Evolutionary conservation across 495 filamentous ascomycete genomes (phyloP).

Genomic region (Viridothelium virens): DNA sequence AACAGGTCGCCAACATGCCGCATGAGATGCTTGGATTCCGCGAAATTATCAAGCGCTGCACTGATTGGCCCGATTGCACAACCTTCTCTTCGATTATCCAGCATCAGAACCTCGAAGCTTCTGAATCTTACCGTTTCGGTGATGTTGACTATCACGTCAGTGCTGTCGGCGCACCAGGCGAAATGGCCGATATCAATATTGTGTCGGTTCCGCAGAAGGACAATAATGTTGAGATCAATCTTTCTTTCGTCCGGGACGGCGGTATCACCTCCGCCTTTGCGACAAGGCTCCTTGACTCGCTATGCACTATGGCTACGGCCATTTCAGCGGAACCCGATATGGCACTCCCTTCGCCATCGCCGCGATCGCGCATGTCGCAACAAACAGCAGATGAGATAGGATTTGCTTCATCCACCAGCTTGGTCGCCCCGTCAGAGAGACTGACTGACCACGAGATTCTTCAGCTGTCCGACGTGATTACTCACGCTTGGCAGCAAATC

Average conservation of each 20-base stretch:
- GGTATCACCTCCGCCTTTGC: slow-evolving; percentile 39
- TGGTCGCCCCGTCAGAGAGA: slow-evolving; percentile 15
- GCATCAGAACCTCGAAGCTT: slow-evolving; percentile 27
- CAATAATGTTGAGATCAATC: slow-evolving; percentile 38
- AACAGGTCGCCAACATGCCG: slow-evolving; percentile 52
- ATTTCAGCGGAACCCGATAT: slow-evolving; percentile 42
- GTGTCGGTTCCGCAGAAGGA: slow-evolving; percentile 41
- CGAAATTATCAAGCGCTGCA: slow-evolving; percentile 31
- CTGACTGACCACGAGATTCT: slow-evolving; percentile 44
- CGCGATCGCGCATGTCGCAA: slow-evolving; percentile 34
- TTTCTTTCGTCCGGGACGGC: slow-evolving; percentile 43
- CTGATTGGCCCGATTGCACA: slow-evolving; percentile 31
- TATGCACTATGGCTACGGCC: slow-evolving; percentile 41
- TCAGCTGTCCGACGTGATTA: slow-evolving; percentile 42
- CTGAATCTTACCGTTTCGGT: slow-evolving; percentile 24
- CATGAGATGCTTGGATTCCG: slow-evolving; percentile 40
- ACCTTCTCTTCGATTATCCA: slow-evolving; percentile 24
- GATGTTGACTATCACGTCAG: slow-evolving; percentile 44
- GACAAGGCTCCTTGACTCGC: slow-evolving; percentile 42
- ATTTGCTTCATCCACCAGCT: slow-evolving; percentile 11
- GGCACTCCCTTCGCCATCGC: slow-evolving; percentile 40
- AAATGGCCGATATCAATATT: slow-evolving; percentile 45
- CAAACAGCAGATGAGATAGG: slow-evolving; percentile 19
- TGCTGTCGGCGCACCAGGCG: slow-evolving; percentile 44
- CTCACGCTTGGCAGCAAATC: slow-evolving; percentile 45